Conservation (phyloP, 169 alveolate species). For the Plasmodium gonderi region DNA sequence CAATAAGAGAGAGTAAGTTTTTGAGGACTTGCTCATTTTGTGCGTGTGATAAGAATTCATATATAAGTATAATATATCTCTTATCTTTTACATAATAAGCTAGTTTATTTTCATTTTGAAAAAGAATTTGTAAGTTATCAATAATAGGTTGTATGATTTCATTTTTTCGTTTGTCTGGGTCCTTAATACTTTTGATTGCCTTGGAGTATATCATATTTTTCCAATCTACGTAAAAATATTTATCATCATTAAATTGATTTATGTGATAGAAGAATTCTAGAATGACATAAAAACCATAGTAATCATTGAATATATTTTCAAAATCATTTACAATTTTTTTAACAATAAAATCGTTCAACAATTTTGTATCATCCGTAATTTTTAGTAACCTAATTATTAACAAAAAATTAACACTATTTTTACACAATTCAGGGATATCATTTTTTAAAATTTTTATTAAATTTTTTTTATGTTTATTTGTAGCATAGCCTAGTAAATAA, state of each 20-base stretch:
- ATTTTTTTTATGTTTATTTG: constrained; percentile 69
- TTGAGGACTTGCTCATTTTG: constrained; percentile 30
- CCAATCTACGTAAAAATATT: constrained; percentile 33
- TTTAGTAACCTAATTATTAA: constrained; percentile 57
- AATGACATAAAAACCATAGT: constrained; percentile 73
- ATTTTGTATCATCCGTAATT: constrained; percentile 72
- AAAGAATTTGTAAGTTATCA: constrained; percentile 3
- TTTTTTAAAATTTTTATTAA: constrained; percentile 60
- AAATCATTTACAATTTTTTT: constrained; percentile 45
- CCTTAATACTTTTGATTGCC: constrained; percentile 46
- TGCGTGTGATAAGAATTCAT: constrained; percentile 34
- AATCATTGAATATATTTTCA: constrained; percentile 53
- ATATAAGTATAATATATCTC: constrained; percentile 29
- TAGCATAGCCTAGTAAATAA: constrained; percentile 57
- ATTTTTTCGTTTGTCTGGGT: constrained; percentile 37
- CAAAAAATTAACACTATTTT: constrained; percentile 59
- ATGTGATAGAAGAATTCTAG: constrained; percentile 49
- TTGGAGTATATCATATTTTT: constrained; percentile 45
- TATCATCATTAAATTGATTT: constrained; percentile 31
- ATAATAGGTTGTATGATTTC: constrained; percentile 48
- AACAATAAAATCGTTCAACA: constrained; percentile 43
- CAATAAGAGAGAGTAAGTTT: constrained; percentile 9
- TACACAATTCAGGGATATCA: constrained; percentile 48
- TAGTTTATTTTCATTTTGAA: constrained; percentile 19
- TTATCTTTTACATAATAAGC: constrained; percentile 29